Percentiles rank a stretch among this genome's conserved stretches.
Evolutionary conservation across 306 rosid genomes (phyloP).

Genomic region (Medicago truncatula): DNA sequence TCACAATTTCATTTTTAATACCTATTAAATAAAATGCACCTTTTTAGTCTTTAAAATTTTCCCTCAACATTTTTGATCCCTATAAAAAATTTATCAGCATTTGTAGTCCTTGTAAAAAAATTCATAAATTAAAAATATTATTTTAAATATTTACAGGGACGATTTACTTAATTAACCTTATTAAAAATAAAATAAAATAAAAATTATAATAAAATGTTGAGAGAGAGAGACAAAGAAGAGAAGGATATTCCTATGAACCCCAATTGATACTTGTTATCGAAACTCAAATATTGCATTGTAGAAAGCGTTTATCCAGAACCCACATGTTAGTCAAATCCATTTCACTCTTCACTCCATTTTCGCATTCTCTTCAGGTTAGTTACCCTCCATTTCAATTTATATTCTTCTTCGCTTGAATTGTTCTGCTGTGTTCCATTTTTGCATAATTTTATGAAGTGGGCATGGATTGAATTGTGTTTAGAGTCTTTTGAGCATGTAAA

Average conservation of each 20-base stretch:
- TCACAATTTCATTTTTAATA: too few relatives aligned
- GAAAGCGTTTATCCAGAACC: conserved; percentile 37
- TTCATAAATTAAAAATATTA: too few relatives aligned
- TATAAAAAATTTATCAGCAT: too few relatives aligned
- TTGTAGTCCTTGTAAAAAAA: too few relatives aligned
- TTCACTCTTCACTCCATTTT: conserved; percentile 21
- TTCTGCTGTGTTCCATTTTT: conserved; percentile 5
- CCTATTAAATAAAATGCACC: too few relatives aligned
- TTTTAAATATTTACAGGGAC: too few relatives aligned
- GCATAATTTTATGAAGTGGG: conserved; percentile 9
- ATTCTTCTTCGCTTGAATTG: background rate
- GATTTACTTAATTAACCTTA: too few relatives aligned
- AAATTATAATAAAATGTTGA: too few relatives aligned
- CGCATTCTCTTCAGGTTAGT: conserved; percentile 39
- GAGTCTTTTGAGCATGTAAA: conserved; percentile 13
- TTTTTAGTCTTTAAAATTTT: too few relatives aligned
- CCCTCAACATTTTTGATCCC: too few relatives aligned
- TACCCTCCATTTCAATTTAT: background rate
- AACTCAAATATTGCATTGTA: conserved; percentile 19
- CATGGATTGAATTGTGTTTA: conserved; percentile 19
- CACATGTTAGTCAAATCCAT: conserved; percentile 4
- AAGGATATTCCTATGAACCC: conserved; percentile 45
- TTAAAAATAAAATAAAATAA: too few relatives aligned
- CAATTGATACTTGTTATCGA: background rate
- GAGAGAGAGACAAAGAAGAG: background rate